These are phyloP conservation scores for Monilinia fructigena DNA, from an alignment of 2,329 filamentous ascomycete species.

Conservation along the genomic window DNA sequence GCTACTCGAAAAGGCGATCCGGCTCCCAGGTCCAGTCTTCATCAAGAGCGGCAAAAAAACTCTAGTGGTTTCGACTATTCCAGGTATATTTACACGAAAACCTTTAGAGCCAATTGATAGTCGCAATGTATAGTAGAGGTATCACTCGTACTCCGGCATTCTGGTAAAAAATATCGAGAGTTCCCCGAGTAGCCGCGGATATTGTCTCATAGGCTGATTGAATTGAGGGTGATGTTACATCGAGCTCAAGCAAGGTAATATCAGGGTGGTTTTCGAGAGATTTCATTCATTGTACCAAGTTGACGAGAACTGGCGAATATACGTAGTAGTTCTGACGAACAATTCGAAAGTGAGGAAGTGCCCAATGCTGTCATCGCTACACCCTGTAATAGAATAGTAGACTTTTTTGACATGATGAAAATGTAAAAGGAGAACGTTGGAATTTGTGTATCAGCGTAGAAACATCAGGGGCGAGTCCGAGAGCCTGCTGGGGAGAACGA, in stretches of 20 bases:
- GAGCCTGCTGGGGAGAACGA: neutral
- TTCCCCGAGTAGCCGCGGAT: neutral
- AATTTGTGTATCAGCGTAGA: neutral
- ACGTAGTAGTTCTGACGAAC: neutral
- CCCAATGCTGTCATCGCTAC: neutral
- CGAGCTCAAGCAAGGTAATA: too few species aligned
- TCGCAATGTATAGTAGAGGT: neutral
- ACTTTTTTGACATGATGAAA: neutral
- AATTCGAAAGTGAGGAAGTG: neutral
- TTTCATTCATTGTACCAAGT: neutral
- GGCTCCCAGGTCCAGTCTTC: neutral
- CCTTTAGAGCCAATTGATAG: conserved; percentile 1
- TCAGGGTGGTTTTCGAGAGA: too few species aligned
- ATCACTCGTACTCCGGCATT: conserved; percentile 3
- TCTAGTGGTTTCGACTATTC: neutral
- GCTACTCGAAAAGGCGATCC: neutral
- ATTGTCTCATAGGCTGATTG: neutral
- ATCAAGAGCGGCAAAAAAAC: neutral
- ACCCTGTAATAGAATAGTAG: neutral
- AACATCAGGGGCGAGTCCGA: neutral
- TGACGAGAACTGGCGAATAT: neutral
- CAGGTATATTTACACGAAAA: neutral
- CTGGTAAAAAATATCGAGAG: neutral
- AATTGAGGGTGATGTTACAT: neutral
- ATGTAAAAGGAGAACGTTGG: too few species aligned